phyloP scores from a whole-genome alignment of 805 yeast genomes.

The Metschnikowia amazonensis region DNA sequence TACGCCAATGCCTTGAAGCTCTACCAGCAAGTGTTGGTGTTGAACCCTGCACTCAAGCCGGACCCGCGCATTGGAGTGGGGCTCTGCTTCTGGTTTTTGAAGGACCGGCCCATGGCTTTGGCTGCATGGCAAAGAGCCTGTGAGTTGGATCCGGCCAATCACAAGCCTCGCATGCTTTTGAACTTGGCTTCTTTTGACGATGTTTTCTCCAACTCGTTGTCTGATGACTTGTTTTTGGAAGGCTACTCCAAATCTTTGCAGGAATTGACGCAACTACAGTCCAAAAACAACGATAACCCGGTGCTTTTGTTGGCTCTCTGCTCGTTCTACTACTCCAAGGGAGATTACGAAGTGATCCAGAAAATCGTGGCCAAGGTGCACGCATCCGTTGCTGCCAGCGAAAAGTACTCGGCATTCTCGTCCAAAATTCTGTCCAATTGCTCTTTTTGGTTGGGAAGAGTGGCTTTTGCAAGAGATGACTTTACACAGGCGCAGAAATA shows the following conservation, averaged over 20 bases:
- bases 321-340: conserved; percentile 66
- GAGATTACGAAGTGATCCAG: conserved; percentile 54
- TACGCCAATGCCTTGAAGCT: conserved; percentile 70
- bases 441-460: conserved; percentile 82
- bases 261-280: conserved; percentile 37
- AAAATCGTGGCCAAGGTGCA: conserved; percentile 52
- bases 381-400: conserved; percentile 12
- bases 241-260: conserved; percentile 58
- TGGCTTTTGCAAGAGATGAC: conserved; percentile 57
- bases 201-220: conserved; percentile 51
- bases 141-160: conserved; percentile 58
- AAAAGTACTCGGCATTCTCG: conserved; percentile 26
- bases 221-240: conserved; percentile 58
- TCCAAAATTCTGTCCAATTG: conserved; percentile 34
- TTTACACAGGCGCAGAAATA: conserved; percentile 64
- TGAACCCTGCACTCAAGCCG: conserved; percentile 76
- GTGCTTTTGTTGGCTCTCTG: conserved; percentile 65
- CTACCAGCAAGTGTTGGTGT: conserved; percentile 76
- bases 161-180: conserved; percentile 61
- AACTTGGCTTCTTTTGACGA: conserved; percentile 66
- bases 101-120: conserved; percentile 71
- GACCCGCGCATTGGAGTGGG: conserved; percentile 96
- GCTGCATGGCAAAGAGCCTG: conserved; percentile 79
- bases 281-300: conserved; percentile 47
- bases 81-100: conserved; percentile 85